phyloP scores from a whole-genome alignment of 1,284 basidiomycete species.

The Chondrostereum purpureum region DNA sequence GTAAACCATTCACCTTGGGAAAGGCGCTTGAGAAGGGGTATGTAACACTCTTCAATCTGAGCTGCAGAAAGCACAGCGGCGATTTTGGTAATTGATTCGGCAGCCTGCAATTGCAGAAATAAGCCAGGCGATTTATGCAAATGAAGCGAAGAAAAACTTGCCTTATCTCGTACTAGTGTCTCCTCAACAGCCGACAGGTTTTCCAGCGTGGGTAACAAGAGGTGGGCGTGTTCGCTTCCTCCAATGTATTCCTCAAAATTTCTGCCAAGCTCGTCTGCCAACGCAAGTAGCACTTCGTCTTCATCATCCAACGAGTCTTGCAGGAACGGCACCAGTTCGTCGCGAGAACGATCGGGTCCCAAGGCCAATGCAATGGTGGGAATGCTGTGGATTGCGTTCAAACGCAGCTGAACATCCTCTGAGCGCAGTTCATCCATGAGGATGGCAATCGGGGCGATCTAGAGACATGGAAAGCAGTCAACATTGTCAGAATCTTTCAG shows the following conservation, averaged over 20 bases:
- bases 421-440: slow-evolving; percentile 94
- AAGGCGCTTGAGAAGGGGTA: slow-evolving; percentile 87
- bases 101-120: slow-evolving; percentile 54
- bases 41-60: slow-evolving; percentile 88
- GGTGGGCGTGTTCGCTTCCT: slow-evolving; percentile 83
- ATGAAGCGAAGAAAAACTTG: slow-evolving; percentile 26
- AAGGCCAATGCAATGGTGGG: slow-evolving; percentile 98
- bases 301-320: slow-evolving; percentile 99
- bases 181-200: slow-evolving; percentile 97
- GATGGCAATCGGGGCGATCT: slow-evolving; percentile 83
- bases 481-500: not conserved
- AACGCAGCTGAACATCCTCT: slow-evolving; percentile 89
- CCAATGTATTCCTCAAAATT: slow-evolving; percentile 95
- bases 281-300: slow-evolving; percentile 94
- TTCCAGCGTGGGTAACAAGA: slow-evolving; percentile 89
- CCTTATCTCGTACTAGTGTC: slow-evolving; percentile 97
- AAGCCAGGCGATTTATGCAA: slow-evolving; percentile 3
- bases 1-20: slow-evolving; percentile 99
- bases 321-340: slow-evolving; percentile 95
- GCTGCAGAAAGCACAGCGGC: slow-evolving; percentile 71
- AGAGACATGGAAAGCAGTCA: slow-evolving; percentile 7
- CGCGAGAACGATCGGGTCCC: slow-evolving; percentile 90
- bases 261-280: slow-evolving; percentile 93
- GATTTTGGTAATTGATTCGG: slow-evolving; percentile 94
- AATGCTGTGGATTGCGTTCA: slow-evolving; percentile 97